A percentile compares a stretch with the other conserved stretches of the same genome.
These are phyloP conservation scores for Diospyros lotus DNA, from an alignment of 148 eudicot species.

Conservation along the genomic window DNA sequence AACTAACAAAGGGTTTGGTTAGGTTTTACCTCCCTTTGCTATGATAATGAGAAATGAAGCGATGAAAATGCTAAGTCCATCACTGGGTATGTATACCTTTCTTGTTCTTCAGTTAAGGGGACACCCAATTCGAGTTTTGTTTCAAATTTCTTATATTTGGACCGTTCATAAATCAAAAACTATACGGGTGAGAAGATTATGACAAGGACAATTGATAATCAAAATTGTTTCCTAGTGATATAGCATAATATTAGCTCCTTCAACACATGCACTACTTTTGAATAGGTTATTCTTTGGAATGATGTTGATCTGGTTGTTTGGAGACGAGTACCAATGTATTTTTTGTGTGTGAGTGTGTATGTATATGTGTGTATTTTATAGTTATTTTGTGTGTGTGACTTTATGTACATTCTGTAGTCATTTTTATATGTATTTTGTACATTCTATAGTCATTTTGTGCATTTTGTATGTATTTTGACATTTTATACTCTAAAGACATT, in stretches of 20 bases:
- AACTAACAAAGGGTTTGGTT: background rate
- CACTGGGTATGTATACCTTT: constrained; percentile 49
- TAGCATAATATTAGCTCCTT: constrained; percentile 43
- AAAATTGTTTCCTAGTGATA: background rate
- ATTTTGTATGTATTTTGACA: too few relatives aligned
- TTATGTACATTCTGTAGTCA: too few relatives aligned
- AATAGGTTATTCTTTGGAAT: constrained; percentile 65
- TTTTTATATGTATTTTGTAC: too few relatives aligned
- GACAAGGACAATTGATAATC: background rate
- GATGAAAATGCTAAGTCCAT: too few relatives aligned
- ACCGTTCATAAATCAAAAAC: constrained; percentile 23
- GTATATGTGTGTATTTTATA: too few relatives aligned
- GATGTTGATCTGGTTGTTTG: constrained; percentile 32
- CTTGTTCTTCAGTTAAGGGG: constrained; percentile 78
- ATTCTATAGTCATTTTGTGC: too few relatives aligned
- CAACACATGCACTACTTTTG: constrained; percentile 61
- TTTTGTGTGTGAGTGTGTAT: too few relatives aligned
- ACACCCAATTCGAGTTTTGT: constrained; percentile 47
- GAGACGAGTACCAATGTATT: constrained; percentile 49
- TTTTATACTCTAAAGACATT: too few relatives aligned
- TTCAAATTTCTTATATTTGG: constrained; percentile 42
- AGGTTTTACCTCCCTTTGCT: background rate
- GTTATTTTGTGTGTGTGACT: too few relatives aligned
- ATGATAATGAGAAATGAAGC: too few relatives aligned
- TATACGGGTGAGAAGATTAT: background rate